Percentiles rank a stretch among this genome's conserved stretches.
Conservation (phyloP, 1,139 yeast genomes). For the Candida sojae region DNA sequence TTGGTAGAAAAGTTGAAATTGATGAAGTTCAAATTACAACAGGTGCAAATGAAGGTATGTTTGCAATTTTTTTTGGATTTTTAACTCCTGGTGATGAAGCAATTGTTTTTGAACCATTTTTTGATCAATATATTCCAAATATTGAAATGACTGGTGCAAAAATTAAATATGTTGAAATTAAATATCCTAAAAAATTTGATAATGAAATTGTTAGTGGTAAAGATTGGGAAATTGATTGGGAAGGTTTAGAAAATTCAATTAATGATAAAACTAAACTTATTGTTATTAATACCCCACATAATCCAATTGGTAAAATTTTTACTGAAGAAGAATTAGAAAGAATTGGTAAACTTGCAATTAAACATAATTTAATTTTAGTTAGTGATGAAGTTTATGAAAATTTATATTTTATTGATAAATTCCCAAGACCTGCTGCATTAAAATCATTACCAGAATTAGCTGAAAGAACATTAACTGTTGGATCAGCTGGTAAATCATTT, state of each 20-base stretch:
- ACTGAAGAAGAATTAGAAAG: constrained; percentile 67
- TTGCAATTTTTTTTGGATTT: constrained; percentile 81
- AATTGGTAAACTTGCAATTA: constrained; percentile 81
- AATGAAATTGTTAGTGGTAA: constrained; percentile 68
- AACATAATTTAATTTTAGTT: constrained; percentile 76
- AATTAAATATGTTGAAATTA: constrained; percentile 80
- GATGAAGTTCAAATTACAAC: constrained; percentile 81
- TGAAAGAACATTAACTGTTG: constrained; percentile 82
- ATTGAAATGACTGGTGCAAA: constrained; percentile 92
- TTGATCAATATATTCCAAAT: constrained; percentile 94
- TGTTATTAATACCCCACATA: constrained; percentile 91
- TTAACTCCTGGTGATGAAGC: constrained; percentile 90
- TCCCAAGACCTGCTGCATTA: constrained; percentile 83
- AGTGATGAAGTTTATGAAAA: constrained; percentile 97
- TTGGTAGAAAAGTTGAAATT: constrained; percentile 59
- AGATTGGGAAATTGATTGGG: constrained; percentile 87
- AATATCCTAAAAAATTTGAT: constrained; percentile 77
- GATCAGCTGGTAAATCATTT: constrained; percentile 96
- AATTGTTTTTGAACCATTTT: constrained; percentile 95
- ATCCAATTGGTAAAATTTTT: constrained; percentile 92
- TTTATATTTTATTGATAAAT: constrained; percentile 64
- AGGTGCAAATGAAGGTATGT: constrained; percentile 96
- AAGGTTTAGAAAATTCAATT: constrained; percentile 68
- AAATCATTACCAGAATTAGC: constrained; percentile 69
- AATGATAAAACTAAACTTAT: constrained; percentile 78